Evolutionary conservation across 352 stramenopile species (phyloP), one percentile per base, ranked within the genome.

Genomic region (Globisporangium apiculatum): DNA sequence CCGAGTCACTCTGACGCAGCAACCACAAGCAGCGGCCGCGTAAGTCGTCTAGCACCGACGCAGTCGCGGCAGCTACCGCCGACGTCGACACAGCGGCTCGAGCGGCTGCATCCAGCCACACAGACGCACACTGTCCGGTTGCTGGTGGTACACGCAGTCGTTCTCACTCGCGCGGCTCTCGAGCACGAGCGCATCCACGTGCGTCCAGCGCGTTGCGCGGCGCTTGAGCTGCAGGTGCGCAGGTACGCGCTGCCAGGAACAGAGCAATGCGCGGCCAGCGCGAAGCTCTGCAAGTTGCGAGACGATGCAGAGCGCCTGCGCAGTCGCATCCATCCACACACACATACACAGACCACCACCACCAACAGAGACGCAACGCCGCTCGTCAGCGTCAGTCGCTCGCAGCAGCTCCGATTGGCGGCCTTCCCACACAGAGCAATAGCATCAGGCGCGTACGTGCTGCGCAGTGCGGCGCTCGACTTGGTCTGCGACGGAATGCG

Each of bases 221-320:
- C 51, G 52, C 40, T 64, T 66, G 7, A 71, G 60, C 14, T 69
- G 68, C 14, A 61, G 40, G 36, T 76, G 71, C 10, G 57, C 64
- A 56, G 62, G 18, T 2, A 68, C 11, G 48, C 62, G 54, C 9
- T 63, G 51, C 73, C 71, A 80, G 1, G 42, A 45, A 36, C 57
- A 52, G 12, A 76, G 18, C 1, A 80, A 17, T 5, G 62, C 50
- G 40, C 67, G 62, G 0, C 73, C 69, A 55, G 69, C 35, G 35
- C 46, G 47, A 17, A 75, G 70, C 24, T 76, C 73, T 14, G 62
- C 66, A 15, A 66, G 56, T 12, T 64, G 69, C 18, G 73, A 73
- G 7, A 79, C 8, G 5, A 75, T 43, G 48, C 49, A 41, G 42
- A 83, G 46, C 11, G 53, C 38, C 72, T 83, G 42, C 7, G n/a